Evolutionary conservation across 2,329 filamentous ascomycete genomes (phyloP).

Genomic region (Penicillium sp.): DNA sequence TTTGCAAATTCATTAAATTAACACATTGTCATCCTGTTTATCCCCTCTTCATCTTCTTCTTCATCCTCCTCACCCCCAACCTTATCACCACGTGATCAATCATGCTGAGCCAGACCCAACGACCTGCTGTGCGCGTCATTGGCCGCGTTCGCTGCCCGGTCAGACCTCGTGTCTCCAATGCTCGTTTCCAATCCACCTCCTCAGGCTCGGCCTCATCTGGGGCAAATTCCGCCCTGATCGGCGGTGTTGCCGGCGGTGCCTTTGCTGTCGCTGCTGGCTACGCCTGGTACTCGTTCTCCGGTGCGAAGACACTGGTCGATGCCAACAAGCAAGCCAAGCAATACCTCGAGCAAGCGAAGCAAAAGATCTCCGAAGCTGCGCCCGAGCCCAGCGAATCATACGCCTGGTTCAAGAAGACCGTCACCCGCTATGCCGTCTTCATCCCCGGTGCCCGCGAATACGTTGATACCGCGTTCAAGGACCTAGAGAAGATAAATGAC

Average conservation of each 20-base stretch:
- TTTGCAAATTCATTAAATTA: no score
- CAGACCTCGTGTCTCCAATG: constrained; percentile 12
- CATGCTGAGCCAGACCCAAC: constrained; percentile 3
- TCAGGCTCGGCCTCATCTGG: constrained; percentile 27
- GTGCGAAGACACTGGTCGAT: constrained; percentile 52
- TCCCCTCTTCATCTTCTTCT: not conserved
- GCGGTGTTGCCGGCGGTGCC: constrained; percentile 55
- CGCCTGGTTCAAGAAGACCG: constrained; percentile 66
- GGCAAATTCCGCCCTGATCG: constrained; percentile 44
- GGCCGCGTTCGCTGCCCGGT: constrained; percentile 1
- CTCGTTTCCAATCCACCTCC: constrained; percentile 37
- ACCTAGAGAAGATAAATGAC: constrained; percentile 68
- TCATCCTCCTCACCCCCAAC: not conserved
- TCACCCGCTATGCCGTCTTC: constrained; percentile 70
- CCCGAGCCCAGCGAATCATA: constrained; percentile 70
- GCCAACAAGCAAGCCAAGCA: constrained; percentile 60
- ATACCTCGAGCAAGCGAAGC: constrained; percentile 63
- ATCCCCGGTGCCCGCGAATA: constrained; percentile 71
- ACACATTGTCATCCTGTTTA: no score
- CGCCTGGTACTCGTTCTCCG: constrained; percentile 59
- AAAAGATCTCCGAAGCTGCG: constrained; percentile 64
- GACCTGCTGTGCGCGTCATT: constrained; percentile 2
- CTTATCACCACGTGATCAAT: not conserved
- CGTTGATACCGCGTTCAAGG: constrained; percentile 70
- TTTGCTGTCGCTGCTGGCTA: constrained; percentile 55